Evolutionary conservation across 139 green algal species (phyloP).

Genomic region (Monoraphidium neglectum): DNA sequence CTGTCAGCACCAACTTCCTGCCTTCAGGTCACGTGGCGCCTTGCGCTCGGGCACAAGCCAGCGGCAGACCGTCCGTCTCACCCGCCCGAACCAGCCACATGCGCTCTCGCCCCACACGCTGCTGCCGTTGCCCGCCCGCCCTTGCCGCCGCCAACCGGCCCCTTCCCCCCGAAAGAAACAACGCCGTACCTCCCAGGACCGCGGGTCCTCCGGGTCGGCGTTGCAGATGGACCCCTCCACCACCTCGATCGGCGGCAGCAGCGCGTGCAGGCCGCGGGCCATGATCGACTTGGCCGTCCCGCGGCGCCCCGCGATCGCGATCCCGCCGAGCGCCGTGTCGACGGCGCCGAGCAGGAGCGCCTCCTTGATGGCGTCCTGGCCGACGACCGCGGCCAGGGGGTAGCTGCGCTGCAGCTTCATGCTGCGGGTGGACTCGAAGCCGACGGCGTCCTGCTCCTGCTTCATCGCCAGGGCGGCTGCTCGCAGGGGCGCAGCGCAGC

Average conservation of each 20-base stretch:
- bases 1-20: too few species aligned
- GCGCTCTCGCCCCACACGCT: too few species aligned
- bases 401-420: conserved; percentile 59
- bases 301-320: conserved; percentile 90
- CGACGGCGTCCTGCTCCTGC: not conserved
- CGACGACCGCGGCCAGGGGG: conserved; percentile 86
- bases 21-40: too few species aligned
- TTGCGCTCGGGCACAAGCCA: too few species aligned
- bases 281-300: conserved; percentile 98
- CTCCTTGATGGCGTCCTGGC: conserved; percentile 95
- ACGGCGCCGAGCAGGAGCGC: conserved; percentile 97
- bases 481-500: too few species aligned
- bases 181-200: conserved; percentile 82
- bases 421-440: conserved; percentile 34
- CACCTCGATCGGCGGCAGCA: conserved; percentile 98
- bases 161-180: too few species aligned
- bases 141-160: too few species aligned
- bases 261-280: conserved; percentile 91
- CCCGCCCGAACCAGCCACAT: too few species aligned
- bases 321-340: conserved; percentile 88
- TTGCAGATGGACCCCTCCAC: conserved; percentile 93
- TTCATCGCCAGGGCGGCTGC: too few species aligned
- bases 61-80: not conserved
- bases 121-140: conserved; percentile 6
- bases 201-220: conserved; percentile 87